Evolutionary conservation across 345 rosid genomes (phyloP), one percentile per base, ranked within the genome.

Genomic region (Citrus sp.): DNA sequence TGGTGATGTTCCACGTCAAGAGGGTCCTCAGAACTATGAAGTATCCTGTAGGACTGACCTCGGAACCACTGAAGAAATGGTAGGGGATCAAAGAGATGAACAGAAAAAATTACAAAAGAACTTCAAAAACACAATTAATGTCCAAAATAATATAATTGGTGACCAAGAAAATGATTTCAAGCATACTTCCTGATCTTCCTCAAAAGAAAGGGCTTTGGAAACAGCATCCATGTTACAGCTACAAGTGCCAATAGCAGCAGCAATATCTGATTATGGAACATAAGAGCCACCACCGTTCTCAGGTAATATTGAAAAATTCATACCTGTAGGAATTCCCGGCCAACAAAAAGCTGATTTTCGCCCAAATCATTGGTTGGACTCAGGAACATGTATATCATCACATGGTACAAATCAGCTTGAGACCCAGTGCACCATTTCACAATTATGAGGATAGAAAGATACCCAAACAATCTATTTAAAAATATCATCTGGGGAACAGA

Each of bases 311-410:
- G 61, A 66, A 65, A 49, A 78, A 37, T 32, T 34, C 62, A 74
- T 77, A 90, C 96, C 93, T 92, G 96, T 68, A 83, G 83, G 49
- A 76, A 83, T 64, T 87, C 82, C 76, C 89, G 96, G 72, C 89
- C 89, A 18, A 77, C 51, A 42, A 92, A 92, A 75, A 88, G 95
- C 79, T 92, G 86, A 77, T 90, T 91, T 74, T 88, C 89, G 35
- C 91, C 91, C 40, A 88, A 78, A 78, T 90, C 90, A 4, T 86
- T 90, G 14, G 85, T 73, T 66, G 93, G 93, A 76, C 92, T 85
- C 79, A 90, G 76, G 87, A 91, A 88, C 93, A 88, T 91, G 86
- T 88, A 89, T 69, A 91, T 89, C 91, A 88, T 90, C 58, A 88
- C 86, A 81, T 90, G 93, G 81, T 90, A 91, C 40, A 90, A 83